Base-by-base conservation (phyloP, 805 yeast species). In the Candida gorgasii region DNA sequence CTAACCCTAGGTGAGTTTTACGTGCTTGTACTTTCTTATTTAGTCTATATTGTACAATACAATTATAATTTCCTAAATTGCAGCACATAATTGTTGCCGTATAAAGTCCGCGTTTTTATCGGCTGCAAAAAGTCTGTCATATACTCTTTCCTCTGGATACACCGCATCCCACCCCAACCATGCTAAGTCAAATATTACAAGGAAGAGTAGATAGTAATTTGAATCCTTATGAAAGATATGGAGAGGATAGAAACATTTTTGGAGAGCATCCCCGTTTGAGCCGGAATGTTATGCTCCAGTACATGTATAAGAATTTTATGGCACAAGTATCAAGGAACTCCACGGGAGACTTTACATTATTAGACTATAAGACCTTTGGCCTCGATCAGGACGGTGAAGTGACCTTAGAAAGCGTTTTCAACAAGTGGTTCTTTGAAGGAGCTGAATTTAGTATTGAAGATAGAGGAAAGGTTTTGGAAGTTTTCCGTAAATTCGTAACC, bases 1-100 rank as follows among this genome's bases (percentile, higher is more conserved):
- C 84, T 29, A 62, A 57, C 41, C 38, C 16, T 5, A 11, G 18
- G 6, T 28, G 15, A 18, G 5, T 11, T 6, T 15, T 9, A 7
- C 4, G 13, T 28, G 4, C 8, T 26, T 26, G 5, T 5, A 11
- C 9, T 22, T 22, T 22, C 8, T 22, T 22, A 22, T 22, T 22
- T n/a, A n/a, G n/a, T n/a, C n/a, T n/a, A n/a, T n/a, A n/a, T n/a
- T n/a, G n/a, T n/a, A n/a, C n/a, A n/a, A n/a, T n/a, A n/a, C n/a
- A n/a, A n/a, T n/a, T 24, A 6, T 7, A 24, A 5, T 24, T 24
- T 5, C 28, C 28, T 24, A 24, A 24, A 24, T 11, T 24, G n/a
- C 5, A 24, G 28, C 28, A 24, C 12, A 24, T 6, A 22, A 7
- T 24, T 24, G 7, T 11, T 11, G 12, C 28, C 28, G 8, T 13